A percentile compares a stretch with the other conserved stretches of the same genome.
phyloP scores from a whole-genome alignment of 1,284 basidiomycete species.

The Afroboletus lepidellus region DNA sequence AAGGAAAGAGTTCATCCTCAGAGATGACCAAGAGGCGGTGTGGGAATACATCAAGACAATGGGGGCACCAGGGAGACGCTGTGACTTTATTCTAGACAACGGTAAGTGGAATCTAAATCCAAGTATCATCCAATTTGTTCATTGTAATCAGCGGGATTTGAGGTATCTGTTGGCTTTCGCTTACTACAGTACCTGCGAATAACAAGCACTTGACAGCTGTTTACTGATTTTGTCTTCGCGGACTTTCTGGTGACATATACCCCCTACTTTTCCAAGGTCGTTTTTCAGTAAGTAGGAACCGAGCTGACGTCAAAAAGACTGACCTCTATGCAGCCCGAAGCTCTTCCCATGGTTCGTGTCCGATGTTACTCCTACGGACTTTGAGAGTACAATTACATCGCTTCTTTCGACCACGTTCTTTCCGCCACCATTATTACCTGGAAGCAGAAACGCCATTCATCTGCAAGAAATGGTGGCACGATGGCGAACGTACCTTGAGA shows the following conservation, averaged over 20 bases:
- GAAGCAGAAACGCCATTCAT: constrained; percentile 34
- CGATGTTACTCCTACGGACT: constrained; percentile 83
- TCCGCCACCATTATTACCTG: constrained; percentile 29
- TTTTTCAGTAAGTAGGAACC: constrained; percentile 75
- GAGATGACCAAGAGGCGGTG: constrained; percentile 76
- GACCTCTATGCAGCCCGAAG: constrained; percentile 62
- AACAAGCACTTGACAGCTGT: constrained; percentile 53
- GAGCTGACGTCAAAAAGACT: constrained; percentile 1
- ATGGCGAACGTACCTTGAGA: constrained; percentile 71
- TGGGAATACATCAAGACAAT: constrained; percentile 73
- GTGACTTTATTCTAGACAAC: constrained; percentile 94
- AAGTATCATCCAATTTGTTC: not conserved
- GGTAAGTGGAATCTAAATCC: constrained; percentile 44
- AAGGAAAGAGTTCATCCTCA: constrained; percentile 76
- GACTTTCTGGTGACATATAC: constrained; percentile 91
- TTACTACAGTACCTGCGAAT: not conserved
- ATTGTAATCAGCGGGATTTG: constrained; percentile 73
- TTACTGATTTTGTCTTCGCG: constrained; percentile 92
- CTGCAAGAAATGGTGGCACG: constrained; percentile 66
- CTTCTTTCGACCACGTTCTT: constrained; percentile 65
- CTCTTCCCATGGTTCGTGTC: constrained; percentile 93
- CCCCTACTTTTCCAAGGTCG: constrained; percentile 74
- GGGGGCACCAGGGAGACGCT: constrained; percentile 41
- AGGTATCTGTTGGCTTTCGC: constrained; percentile 36
- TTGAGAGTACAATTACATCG: constrained; percentile 50